Base-by-base conservation (phyloP, 129 eudicot species). In the Centella asiatica region DNA sequence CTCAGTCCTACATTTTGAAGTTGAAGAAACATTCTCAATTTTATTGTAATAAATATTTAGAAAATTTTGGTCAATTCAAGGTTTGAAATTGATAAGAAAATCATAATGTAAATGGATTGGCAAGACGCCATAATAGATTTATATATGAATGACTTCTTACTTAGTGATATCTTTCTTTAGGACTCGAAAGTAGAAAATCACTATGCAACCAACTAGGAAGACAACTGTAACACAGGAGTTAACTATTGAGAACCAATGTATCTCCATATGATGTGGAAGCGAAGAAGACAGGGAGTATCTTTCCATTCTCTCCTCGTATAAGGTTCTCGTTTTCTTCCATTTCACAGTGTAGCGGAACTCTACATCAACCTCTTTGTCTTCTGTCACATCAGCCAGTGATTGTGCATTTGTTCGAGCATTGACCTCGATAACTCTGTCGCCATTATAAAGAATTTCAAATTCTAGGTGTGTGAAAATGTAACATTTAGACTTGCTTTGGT, bases 161-260 rank as follows among this genome's bases (percentile, higher is more conserved):
- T 66, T 66, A 3, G 51, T 61, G 4, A 66, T 50, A 26, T 66
- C 70, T 15, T 66, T 66, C 44, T 66, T 66, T 22, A 66, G 70
- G 24, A 66, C 70, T 36, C 70, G 60, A 60, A 66, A 50, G 61
- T 50, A 61, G 51, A 66, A 50, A 1, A 61, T 66, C 29, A 61
- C 70, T 34, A 66, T 50, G 36, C 51, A 66, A 18, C 70, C 70
- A 51, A 61, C 51, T 66, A 66, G 37, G 36, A 66, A 61, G n/a
- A 66, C 61, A 51, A 66, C 70, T 37, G 70, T 66, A 24, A 66
- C 70, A 37, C 70, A 66, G 27, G 70, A 66, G 34, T 66, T 66
- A 9, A 66, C 51, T 9, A 66, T 66, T 36, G 70, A 66, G 44
- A 66, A 66, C 70, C 70, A 66, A 51, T 66, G 70, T 50, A 66